Conservation (phyloP, 202 grass and related monocot species). For the Panicum virgatum region DNA sequence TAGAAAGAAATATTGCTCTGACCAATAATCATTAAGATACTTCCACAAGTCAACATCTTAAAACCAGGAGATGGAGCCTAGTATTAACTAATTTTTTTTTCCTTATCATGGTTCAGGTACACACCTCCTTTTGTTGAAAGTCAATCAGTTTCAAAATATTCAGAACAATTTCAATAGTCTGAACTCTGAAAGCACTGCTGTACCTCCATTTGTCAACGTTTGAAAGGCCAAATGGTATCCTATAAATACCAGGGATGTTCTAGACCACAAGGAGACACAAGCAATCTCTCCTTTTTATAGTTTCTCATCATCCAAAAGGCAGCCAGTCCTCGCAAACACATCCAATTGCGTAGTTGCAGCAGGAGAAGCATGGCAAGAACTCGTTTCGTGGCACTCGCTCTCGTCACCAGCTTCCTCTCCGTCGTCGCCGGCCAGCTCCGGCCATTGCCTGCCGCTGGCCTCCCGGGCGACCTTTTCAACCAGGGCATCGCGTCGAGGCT, state of each 20-base stretch:
- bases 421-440: conserved; percentile 23
- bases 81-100: neutral
- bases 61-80: neutral
- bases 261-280: conserved; percentile 31
- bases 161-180: neutral
- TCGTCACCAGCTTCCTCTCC: conserved; percentile 26
- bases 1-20: neutral
- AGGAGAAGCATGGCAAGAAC: conserved; percentile 23
- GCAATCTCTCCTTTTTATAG: neutral
- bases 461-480: conserved; percentile 28
- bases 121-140: neutral
- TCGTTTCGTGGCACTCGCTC: neutral
- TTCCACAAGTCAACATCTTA: conserved; percentile 30
- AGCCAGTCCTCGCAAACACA: neutral
- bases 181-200: neutral
- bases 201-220: conserved; percentile 45
- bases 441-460: neutral
- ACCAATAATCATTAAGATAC: conserved; percentile 26
- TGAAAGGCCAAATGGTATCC: conserved; percentile 13
- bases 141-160: conserved; percentile 47
- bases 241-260: conserved; percentile 40
- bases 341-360: neutral
- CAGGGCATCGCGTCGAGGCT: conserved; percentile 27
- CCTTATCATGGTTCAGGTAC: neutral
- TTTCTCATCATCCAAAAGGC: neutral